Conservation (phyloP, 768 basidiomycete species). For the Leccinum sublutescens region DNA sequence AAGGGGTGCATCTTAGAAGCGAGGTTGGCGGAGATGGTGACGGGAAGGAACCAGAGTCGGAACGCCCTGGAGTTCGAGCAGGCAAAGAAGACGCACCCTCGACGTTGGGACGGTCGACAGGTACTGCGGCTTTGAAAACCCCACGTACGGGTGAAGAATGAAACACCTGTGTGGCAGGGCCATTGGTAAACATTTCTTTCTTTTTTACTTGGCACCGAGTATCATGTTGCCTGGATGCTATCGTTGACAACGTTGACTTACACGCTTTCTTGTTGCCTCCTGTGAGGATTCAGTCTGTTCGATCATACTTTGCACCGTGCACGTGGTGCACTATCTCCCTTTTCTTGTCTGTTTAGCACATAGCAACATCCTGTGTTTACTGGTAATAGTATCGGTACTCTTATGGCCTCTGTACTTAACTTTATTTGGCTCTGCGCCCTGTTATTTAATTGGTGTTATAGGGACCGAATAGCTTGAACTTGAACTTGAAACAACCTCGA, state of each 20-base stretch:
- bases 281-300: slow-evolving; percentile 6
- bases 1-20: slow-evolving; percentile 1
- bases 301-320: slow-evolving; percentile 7
- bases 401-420: neutral
- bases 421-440: neutral
- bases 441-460: neutral
- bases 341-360: slow-evolving; percentile 7
- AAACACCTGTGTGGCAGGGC: neutral
- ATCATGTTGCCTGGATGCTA: neutral
- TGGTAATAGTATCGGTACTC: neutral
- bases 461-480: too few relatives aligned
- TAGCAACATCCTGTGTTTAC: slow-evolving; percentile 8
- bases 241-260: neutral
- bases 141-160: slow-evolving; percentile 3
- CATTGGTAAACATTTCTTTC: neutral
- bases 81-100: slow-evolving; percentile 21
- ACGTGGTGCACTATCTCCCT: neutral
- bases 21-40: slow-evolving; percentile 8
- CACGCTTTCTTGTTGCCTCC: slow-evolving; percentile 8
- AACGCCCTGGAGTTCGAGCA: slow-evolving; percentile 4
- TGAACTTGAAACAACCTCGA: too few relatives aligned
- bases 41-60: slow-evolving; percentile 4
- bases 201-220: neutral
- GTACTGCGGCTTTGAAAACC: slow-evolving; percentile 17
- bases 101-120: slow-evolving; percentile 29